Evolutionary conservation across 345 rosid genomes (phyloP).

Genomic region (Acer saccharum): DNA sequence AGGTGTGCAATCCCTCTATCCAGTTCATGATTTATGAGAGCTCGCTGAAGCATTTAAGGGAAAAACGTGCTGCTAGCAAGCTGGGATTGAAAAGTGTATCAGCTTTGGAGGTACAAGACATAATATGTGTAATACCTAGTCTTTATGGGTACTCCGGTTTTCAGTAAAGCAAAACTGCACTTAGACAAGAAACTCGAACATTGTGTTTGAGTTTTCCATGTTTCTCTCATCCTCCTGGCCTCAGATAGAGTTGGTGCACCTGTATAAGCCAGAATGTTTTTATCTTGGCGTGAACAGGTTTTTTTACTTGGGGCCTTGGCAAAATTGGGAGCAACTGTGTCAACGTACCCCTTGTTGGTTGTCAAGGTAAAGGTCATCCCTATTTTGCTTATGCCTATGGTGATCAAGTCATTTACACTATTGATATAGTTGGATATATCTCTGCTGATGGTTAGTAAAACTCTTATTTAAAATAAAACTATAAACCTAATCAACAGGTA

Average conservation of each 20-base stretch:
- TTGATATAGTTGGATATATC: neutral
- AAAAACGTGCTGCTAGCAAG: slow-evolving; percentile 44
- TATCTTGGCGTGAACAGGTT: slow-evolving; percentile 37
- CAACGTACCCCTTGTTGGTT: slow-evolving; percentile 68
- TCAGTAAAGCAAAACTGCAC: neutral
- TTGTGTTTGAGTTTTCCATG: neutral
- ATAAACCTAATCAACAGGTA: neutral
- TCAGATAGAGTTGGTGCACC: neutral
- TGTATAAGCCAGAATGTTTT: neutral
- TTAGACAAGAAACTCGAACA: neutral
- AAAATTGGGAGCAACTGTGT: slow-evolving; percentile 68
- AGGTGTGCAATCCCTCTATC: slow-evolving; percentile 81
- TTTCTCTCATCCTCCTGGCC: neutral
- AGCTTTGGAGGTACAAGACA: slow-evolving; percentile 54
- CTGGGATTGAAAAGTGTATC: slow-evolving; percentile 41
- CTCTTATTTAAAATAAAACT: too few species aligned
- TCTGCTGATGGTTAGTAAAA: neutral
- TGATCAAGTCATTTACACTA: neutral
- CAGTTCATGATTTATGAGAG: slow-evolving; percentile 76
- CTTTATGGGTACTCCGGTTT: neutral
- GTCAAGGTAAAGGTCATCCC: slow-evolving; percentile 53
- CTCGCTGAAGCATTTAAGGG: slow-evolving; percentile 51
- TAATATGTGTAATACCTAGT: slow-evolving; percentile 10
- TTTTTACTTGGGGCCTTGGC: slow-evolving; percentile 68
- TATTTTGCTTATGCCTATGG: neutral